Conservation (phyloP, 352 stramenopile genomes). For the Phytophthora lateralis region DNA sequence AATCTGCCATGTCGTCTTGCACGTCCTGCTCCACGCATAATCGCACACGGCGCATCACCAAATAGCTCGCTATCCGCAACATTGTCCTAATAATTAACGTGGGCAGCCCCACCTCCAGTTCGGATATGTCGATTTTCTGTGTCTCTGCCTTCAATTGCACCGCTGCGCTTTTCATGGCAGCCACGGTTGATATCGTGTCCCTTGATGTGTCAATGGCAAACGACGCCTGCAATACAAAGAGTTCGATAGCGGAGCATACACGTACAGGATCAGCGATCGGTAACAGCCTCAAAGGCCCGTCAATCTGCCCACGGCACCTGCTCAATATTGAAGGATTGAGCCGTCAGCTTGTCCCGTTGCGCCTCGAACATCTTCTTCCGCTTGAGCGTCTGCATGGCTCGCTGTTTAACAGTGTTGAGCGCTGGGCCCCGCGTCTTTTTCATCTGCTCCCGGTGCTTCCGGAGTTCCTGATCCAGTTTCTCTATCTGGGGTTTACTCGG, state of each 20-base stretch:
- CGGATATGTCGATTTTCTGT: constrained; percentile 96
- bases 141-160: constrained; percentile 94
- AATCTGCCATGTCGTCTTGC: constrained; percentile 96
- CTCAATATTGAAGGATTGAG: constrained; percentile 89
- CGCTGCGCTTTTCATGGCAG: constrained; percentile 94
- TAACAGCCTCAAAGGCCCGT: background rate
- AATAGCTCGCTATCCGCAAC: background rate
- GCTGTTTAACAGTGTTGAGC: constrained; percentile 81
- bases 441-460: constrained; percentile 87
- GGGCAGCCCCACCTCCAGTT: constrained; percentile 87
- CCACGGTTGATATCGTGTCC: constrained; percentile 92
- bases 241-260: background rate
- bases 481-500: constrained; percentile 52
- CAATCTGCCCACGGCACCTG: constrained; percentile 46
- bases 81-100: background rate
- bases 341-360: constrained; percentile 78
- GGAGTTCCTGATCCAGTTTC: constrained; percentile 82
- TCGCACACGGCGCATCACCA: background rate
- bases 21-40: constrained; percentile 69
- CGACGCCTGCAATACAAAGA: constrained; percentile 44
- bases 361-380: constrained; percentile 90
- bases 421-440: constrained; percentile 70
- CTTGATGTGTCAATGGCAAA: constrained; percentile 94
- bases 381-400: constrained; percentile 87
- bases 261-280: constrained; percentile 1